Evolutionary conservation across 257 asterid species (phyloP), one percentile per base, ranked within the genome.

Genomic region (Gentiana macrophylla): DNA sequence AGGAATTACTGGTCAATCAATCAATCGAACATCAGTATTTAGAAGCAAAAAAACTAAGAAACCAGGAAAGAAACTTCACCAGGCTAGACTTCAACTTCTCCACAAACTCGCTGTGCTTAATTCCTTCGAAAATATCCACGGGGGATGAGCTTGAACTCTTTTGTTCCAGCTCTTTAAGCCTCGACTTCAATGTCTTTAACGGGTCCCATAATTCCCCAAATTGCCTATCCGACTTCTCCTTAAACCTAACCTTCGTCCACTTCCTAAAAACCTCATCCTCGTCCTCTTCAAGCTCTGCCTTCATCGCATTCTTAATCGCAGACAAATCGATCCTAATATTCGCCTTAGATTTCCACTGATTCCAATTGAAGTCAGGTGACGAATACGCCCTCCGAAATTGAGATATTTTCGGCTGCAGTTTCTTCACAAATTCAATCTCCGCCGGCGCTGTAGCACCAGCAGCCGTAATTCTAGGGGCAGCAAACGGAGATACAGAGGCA

Each of bases 1-100:
- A 4, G 46, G 9, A 41, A 41, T 41, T 10, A 41, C 46, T 41
- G 9, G 46, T 38, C 8, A 4, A 38, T 38, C 8, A 3, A 3
- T 7, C 8, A 38, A 38, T 5, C 8, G 45, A 38, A 52, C 34
- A 7, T 11, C 4, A 5, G 24, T 37, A 54, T 33, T 8, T 53
- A 53, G 37, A 4, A n/a, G n/a, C 24, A 37, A 52, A 58, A 55
- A 9, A 55, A 9, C 11, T n/a, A 5, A 41, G 4, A 24, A 24
- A 3, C 46, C 46, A 41, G 6, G 46, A 41, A 41, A 41, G 46
- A 41, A 41, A 41, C 46, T 77, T 6, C 81, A 92, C 99, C 97
- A 88, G 79, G 69, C 97, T 84, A 35, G 97, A 88, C 74, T 92
- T 92, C 36, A 83, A 71, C 70, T 92, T 92, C 75, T 65, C 97